Percentiles rank a stretch among this genome's conserved stretches.
Evolutionary conservation across 176 grass and related monocot species (phyloP).

Genomic region (Lolium rigidum): DNA sequence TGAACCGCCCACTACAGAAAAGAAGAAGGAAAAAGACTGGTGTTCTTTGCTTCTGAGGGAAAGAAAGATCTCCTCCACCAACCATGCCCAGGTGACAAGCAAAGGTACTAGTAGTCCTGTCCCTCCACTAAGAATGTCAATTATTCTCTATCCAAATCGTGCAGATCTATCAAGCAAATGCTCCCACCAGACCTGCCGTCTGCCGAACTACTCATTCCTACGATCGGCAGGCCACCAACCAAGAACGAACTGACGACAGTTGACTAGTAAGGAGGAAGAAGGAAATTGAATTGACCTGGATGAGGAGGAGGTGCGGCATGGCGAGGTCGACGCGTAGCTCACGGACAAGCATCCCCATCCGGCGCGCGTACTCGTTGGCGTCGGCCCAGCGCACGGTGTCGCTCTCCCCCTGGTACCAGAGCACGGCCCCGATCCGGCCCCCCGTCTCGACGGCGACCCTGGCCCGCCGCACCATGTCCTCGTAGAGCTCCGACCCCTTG

Average conservation of each 20-base stretch:
- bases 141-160: background rate
- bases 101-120: background rate
- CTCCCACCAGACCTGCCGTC: background rate
- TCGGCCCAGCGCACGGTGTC: conserved; percentile 71
- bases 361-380: conserved; percentile 56
- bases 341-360: conserved; percentile 57
- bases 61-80: conserved; percentile 8
- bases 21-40: background rate
- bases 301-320: conserved; percentile 66
- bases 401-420: conserved; percentile 99
- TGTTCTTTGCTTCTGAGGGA: conserved; percentile 7
- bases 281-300: conserved; percentile 52
- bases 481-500: conserved; percentile 60
- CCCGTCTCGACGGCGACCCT: conserved; percentile 53
- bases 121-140: background rate
- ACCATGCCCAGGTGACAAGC: conserved; percentile 30
- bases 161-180: background rate
- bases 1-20: background rate
- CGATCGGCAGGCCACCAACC: background rate
- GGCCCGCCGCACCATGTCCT: conserved; percentile 45
- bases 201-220: background rate
- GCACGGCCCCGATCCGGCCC: conserved; percentile 65
- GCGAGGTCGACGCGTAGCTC: conserved; percentile 67
- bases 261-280: too few species aligned
- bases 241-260: too few species aligned